Conservation (phyloP, 2,329 filamentous ascomycete species). For the Penicillium nordicum region DNA sequence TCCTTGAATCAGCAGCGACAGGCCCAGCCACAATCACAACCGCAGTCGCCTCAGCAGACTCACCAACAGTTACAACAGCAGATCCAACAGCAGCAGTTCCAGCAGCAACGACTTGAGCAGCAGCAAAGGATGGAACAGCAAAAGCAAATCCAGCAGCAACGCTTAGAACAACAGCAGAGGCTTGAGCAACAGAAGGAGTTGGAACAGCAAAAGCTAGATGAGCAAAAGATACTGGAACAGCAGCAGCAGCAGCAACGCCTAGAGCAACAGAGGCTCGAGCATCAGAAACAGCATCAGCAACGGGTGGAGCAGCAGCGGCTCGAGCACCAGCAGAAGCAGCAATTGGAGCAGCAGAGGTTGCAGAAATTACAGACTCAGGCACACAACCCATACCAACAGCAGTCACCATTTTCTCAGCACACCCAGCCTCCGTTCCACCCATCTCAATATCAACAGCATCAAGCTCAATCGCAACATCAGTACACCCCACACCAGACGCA, state of each 20-base stretch:
- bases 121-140: conserved; percentile 16
- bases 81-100: conserved; percentile 22
- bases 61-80: conserved; percentile 23
- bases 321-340: conserved; percentile 13
- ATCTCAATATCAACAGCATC: conserved; percentile 21
- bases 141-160: conserved; percentile 7
- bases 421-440: conserved; percentile 21
- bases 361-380: conserved; percentile 23
- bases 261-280: conserved; percentile 17
- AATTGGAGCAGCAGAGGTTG: conserved; percentile 17
- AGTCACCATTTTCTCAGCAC: conserved; percentile 20
- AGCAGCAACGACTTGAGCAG: conserved; percentile 19
- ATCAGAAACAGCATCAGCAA: conserved; percentile 17
- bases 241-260: conserved; percentile 4
- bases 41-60: conserved; percentile 29
- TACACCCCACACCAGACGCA: conserved; percentile 18
- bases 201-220: conserved; percentile 10
- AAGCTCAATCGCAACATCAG: conserved; percentile 17
- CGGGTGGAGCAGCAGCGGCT: conserved; percentile 12
- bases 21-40: conserved; percentile 21
- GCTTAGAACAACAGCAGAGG: conserved; percentile 8
- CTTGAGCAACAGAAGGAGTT: conserved; percentile 18
- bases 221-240: conserved; percentile 9
- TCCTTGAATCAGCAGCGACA: conserved; percentile 21
- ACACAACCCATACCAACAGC: conserved; percentile 25